Evolutionary conservation across 176 grass and related monocot species (phyloP), one percentile per base, ranked within the genome.

Genomic region (Otatea glauca): DNA sequence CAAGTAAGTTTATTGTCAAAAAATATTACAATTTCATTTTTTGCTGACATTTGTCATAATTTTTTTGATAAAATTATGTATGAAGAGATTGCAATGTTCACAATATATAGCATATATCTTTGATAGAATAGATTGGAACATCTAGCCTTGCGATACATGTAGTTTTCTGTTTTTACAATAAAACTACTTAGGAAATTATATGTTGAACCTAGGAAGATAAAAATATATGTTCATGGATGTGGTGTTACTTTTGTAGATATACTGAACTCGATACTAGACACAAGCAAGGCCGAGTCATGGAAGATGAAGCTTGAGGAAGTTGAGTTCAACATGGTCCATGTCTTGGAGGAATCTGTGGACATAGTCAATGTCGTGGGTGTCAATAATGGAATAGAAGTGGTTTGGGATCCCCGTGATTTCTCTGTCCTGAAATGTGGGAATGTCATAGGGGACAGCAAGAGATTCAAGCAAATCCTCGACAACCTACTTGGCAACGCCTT

Each of bases 331-430:
- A 91, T 97, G 54, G 41, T 81, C 12, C 74, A 93, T 18, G 83
- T 97, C 38, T 74, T 97, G 63, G 92, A 97, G 74, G 92, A 97
- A 84, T 97, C 90, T 0, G 45, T 87, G 16, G 92, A 97, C 78
- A 81, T 91, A 55, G 82, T 74, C 10, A 92, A 92, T 7, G 79
- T 93, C 6, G 53, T 86, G 11, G 92, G 78, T 38, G 67, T 91
- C 42, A 72, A 70, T 32, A 91, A 83, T 63, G 91, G 92, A 0
- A 18, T 97, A 1, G 95, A 97, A 55, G 85, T 97, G 59, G 60
- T 94, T 7, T 97, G 95, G 95, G 95, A 97, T 51, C 92, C 95
- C 4, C 93, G 92, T 13, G 91, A 97, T 77, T 87, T 87, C 51
- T 94, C 95, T 0, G 79, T 93, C 38, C 34, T 97, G 7, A 81